These are phyloP conservation scores for Russula sp. DNA, from an alignment of 768 basidiomycete species.

Conservation along the genomic window DNA sequence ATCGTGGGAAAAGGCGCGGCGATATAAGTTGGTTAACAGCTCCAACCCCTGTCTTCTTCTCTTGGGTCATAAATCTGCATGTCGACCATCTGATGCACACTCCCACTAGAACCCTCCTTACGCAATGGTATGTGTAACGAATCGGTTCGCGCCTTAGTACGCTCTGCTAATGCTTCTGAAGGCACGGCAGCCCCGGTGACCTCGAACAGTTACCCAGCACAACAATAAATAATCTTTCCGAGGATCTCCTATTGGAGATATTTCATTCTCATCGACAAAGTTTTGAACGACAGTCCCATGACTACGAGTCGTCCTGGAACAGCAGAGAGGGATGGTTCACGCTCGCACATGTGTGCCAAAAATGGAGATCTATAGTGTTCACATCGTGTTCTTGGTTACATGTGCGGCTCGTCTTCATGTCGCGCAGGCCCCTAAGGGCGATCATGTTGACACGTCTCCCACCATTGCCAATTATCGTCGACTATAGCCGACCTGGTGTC, in stretches of 20 bases:
- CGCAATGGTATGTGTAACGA: not conserved
- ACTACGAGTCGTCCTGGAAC: not conserved
- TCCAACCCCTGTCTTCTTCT: too few relatives aligned
- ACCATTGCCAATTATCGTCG: not conserved
- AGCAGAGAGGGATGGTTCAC: constrained; percentile 2
- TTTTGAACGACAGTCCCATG: not conserved
- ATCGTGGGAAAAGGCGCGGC: too few relatives aligned
- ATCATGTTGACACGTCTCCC: not conserved
- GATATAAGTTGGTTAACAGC: too few relatives aligned
- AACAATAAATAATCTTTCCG: not conserved
- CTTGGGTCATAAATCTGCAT: too few relatives aligned
- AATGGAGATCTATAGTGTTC: not conserved
- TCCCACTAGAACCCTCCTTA: not conserved
- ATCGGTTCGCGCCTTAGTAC: not conserved
- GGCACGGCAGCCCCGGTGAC: not conserved
- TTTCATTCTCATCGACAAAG: not conserved
- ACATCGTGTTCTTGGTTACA: not conserved
- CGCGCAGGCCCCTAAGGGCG: not conserved
- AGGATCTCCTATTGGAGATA: not conserved
- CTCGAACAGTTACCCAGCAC: not conserved
- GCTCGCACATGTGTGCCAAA: constrained; percentile 9
- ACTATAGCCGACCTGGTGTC: not conserved
- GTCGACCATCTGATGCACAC: too few relatives aligned
- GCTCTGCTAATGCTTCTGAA: not conserved
- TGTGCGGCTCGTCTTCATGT: not conserved